phyloP scores from a whole-genome alignment of 192 early-diverging fungal genomes.

The Tieghemiomyces parasiticus region DNA sequence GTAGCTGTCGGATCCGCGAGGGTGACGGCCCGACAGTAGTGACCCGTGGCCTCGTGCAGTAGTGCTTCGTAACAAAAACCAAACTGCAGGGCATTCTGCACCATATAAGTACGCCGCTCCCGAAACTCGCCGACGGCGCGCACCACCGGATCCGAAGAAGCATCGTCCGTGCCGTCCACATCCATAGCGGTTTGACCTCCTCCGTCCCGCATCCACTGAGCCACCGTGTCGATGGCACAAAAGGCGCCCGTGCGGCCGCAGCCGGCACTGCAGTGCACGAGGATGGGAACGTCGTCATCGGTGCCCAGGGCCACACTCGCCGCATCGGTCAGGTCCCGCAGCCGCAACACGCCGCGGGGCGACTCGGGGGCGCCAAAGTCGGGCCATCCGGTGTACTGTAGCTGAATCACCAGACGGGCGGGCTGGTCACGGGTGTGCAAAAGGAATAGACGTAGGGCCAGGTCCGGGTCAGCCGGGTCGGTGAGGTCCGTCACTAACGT shows the following conservation, averaged over 20 bases:
- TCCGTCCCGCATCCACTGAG: no score
- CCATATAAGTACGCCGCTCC: no score
- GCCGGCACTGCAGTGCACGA: slow-evolving; percentile 80
- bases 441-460: slow-evolving; percentile 39
- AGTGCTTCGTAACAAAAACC: no score
- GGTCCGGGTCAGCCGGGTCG: slow-evolving; percentile 29
- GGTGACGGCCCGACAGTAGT: no score
- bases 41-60: no score
- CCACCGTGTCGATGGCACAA: slow-evolving; percentile 50
- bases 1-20: no score
- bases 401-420: slow-evolving; percentile 32
- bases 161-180: no score
- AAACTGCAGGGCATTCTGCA: no score
- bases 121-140: no score
- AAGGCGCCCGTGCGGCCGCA: slow-evolving; percentile 79
- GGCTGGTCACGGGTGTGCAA: slow-evolving; percentile 18
- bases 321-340: slow-evolving; percentile 33
- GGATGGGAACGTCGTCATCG: slow-evolving; percentile 31
- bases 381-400: slow-evolving; percentile 70
- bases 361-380: slow-evolving; percentile 59
- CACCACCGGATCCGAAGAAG: no score
- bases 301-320: neutral
- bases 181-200: no score
- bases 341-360: slow-evolving; percentile 38
- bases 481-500: slow-evolving; percentile 34